Conservation (phyloP, 306 rosid species). For the Rosa chinensis region DNA sequence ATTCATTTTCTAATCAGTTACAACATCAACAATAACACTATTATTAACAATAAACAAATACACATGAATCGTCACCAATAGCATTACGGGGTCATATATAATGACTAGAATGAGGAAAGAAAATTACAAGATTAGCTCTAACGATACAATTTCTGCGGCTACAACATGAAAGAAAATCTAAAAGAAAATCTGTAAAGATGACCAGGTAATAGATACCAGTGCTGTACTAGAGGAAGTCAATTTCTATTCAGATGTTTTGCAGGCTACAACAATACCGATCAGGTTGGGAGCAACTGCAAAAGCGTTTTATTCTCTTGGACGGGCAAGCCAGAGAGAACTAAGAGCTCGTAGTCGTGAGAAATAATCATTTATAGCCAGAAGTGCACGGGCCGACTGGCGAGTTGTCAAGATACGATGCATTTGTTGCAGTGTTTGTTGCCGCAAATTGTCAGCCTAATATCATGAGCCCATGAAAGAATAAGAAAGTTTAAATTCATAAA, state of each 20-base stretch:
- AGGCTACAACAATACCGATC: constrained; percentile 15
- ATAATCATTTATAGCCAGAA: constrained; percentile 86
- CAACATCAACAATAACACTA: constrained; percentile 13
- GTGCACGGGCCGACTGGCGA: constrained; percentile 95
- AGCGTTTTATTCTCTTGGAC: constrained; percentile 70
- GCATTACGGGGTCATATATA: background rate
- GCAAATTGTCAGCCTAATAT: constrained; percentile 87
- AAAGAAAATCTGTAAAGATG: constrained; percentile 18
- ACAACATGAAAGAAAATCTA: background rate
- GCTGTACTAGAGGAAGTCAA: constrained; percentile 27
- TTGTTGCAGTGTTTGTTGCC: constrained; percentile 96
- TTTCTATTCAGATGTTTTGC: constrained; percentile 15
- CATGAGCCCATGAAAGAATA: constrained; percentile 2
- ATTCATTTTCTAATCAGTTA: background rate
- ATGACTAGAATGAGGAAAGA: background rate
- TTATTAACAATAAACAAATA: constrained; percentile 19
- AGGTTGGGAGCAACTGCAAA: constrained; percentile 5
- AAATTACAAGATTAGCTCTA: constrained; percentile 12
- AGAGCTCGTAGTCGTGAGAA: constrained; percentile 90
- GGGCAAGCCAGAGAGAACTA: constrained; percentile 97
- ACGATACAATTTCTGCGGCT: constrained; percentile 7
- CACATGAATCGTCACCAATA: background rate
- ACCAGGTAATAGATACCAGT: background rate
- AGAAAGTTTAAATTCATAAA: background rate
- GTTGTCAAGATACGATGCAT: constrained; percentile 94